phyloP scores from a whole-genome alignment of 1,139 yeast species.

The Geotrichum histeridarum region DNA sequence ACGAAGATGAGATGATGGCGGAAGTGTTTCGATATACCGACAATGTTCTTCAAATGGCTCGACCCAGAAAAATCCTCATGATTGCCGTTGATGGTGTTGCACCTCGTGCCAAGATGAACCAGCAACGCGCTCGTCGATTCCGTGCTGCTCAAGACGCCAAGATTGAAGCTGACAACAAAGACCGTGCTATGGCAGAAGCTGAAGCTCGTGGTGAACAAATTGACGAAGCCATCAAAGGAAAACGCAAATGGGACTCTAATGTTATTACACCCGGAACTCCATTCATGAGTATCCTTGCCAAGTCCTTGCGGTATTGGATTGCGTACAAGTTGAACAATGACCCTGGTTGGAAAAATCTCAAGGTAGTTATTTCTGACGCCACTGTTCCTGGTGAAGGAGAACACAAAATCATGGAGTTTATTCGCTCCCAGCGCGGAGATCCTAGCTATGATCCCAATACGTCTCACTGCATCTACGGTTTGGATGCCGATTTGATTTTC shows the following conservation, averaged over 20 bases:
- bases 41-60: conserved; percentile 82
- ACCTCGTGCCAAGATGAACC: conserved; percentile 98
- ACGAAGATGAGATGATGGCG: conserved; percentile 91
- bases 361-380: conserved; percentile 86
- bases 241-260: conserved; percentile 78
- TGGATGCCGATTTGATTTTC: conserved; percentile 96
- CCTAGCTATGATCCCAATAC: conserved; percentile 76
- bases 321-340: conserved; percentile 87
- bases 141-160: conserved; percentile 94
- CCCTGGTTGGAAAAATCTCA: conserved; percentile 82
- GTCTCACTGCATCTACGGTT: conserved; percentile 92
- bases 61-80: conserved; percentile 83
- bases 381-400: conserved; percentile 99
- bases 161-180: conserved; percentile 34
- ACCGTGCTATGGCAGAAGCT: conserved; percentile 46
- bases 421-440: conserved; percentile 73
- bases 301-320: conserved; percentile 79
- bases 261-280: conserved; percentile 98
- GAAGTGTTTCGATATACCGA: conserved; percentile 88
- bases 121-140: conserved; percentile 95
- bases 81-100: conserved; percentile 99
- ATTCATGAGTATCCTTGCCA: conserved; percentile 88
- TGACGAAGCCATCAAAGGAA: conserved; percentile 41
- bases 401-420: conserved; percentile 94
- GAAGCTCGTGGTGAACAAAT: conserved; percentile 41